Evolutionary conservation across 495 filamentous ascomycete genomes (phyloP), one percentile per base, ranked within the genome.

Genomic region (Elasticomyces elasticus): DNA sequence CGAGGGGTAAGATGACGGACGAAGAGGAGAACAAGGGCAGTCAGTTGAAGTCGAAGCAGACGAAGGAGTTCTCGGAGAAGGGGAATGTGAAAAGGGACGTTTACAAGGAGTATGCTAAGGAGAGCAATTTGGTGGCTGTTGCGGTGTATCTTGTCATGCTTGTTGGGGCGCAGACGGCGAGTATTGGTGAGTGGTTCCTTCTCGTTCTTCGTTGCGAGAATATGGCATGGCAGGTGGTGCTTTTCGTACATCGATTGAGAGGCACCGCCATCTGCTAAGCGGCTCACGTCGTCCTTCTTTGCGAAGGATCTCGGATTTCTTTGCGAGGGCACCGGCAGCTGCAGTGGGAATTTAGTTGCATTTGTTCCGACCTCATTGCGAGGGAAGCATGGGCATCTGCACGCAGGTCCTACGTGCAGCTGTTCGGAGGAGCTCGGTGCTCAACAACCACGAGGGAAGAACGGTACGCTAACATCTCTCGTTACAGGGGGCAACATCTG

Each of bases 21-120:
- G 86, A 95, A 64, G 92, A 95, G 42, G 59, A 58, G 11, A 44
- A 27, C 28, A 62, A 62, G 53, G 52, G 23, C 43, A 27, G 22
- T 25, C 23, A 10, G 23, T 15, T 12, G 55, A 95, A 86, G 73
- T 87, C 83, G 53, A 87, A 81, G 61, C 89, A 95, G 67, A 80
- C 76, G 15, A 89, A 94, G 65, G 94, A 99, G 67, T 80, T 81
- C 49, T 79, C 79, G 0, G 86, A 96, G 66, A 88, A 97, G 67
- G 94, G 94, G 43, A 95, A 96, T 65, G 94, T 99, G 53, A 96
- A 95, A 68, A 96, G 94, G 89, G 78, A 81, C 61, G 68, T 71
- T 31, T 71, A 72, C 53, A 46, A 56, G 5, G 66, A 71, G 43
- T 96, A 97, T 63, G 90, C 90, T 30, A 95, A 91, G 69, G 87